A percentile compares a stretch with the other conserved stretches of the same genome.
These are phyloP conservation scores for Stellera chamaejasme DNA, from an alignment of 345 rosid species.

Conservation along the genomic window DNA sequence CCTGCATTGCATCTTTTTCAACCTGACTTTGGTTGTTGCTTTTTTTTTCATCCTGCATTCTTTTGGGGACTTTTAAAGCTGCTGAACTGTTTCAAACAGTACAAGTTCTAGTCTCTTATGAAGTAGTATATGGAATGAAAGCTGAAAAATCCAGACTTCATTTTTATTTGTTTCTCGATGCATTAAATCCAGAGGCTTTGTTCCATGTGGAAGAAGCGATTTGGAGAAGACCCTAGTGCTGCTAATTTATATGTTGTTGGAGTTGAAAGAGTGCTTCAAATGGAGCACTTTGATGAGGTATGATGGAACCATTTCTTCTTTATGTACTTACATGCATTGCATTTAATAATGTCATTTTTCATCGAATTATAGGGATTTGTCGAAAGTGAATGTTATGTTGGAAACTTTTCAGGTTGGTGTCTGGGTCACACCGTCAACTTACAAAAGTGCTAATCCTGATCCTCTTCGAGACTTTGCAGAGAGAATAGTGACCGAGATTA, in stretches of 20 bases:
- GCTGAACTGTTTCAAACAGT: too few relatives aligned
- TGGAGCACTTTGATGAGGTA: constrained; percentile 91
- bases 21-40: too few relatives aligned
- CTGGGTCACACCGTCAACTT: constrained; percentile 76
- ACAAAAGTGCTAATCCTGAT: constrained; percentile 64
- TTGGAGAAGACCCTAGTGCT: constrained; percentile 56
- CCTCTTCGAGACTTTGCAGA: constrained; percentile 75
- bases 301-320: background rate
- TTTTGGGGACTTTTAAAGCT: too few relatives aligned
- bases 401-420: constrained; percentile 50
- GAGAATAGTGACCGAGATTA: constrained; percentile 61
- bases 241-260: constrained; percentile 45
- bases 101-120: too few relatives aligned
- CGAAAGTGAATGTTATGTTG: constrained; percentile 6
- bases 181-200: constrained; percentile 40
- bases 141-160: too few relatives aligned
- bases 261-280: constrained; percentile 76
- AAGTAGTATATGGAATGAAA: too few relatives aligned
- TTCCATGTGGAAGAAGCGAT: constrained; percentile 68
- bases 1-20: too few relatives aligned
- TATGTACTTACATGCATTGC: background rate
- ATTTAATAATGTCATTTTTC: background rate
- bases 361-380: constrained; percentile 3
- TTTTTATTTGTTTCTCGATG: background rate
- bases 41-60: too few relatives aligned